phyloP scores from a whole-genome alignment of 2,329 filamentous ascomycete genomes.

The Aureobasidium musti region DNA sequence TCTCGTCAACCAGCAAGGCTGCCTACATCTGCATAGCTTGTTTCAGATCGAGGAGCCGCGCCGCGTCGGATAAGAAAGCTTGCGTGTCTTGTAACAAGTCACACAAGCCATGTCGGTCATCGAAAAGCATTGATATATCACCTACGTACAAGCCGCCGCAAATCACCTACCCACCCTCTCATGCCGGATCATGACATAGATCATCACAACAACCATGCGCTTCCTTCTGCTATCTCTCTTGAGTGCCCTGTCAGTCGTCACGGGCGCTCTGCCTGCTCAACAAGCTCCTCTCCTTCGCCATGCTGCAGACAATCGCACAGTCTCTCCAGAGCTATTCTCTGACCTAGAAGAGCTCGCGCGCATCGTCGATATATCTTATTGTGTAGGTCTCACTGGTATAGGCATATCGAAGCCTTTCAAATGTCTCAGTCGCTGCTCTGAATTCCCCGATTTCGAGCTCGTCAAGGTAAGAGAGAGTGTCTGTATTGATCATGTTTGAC shows the following conservation, averaged over 20 bases:
- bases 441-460: constrained; percentile 79
- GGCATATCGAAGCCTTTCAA: constrained; percentile 81
- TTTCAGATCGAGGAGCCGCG: not conserved
- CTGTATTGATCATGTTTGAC: not conserved
- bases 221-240: constrained; percentile 20
- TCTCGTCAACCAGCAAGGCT: not conserved
- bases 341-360: constrained; percentile 86
- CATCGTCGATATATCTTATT: constrained; percentile 92
- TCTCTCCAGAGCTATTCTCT: constrained; percentile 69
- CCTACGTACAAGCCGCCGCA: constrained; percentile 15
- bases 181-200: constrained; percentile 30
- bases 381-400: constrained; percentile 80
- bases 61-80: constrained; percentile 3
- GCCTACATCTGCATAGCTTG: not conserved
- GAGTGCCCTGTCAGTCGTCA: constrained; percentile 32
- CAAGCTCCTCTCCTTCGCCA: constrained; percentile 41
- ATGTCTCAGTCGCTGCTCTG: constrained; percentile 80
- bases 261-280: constrained; percentile 30
- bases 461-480: constrained; percentile 54
- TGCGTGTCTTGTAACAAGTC: not conserved
- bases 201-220: constrained; percentile 27
- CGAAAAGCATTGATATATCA: constrained; percentile 23
- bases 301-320: constrained; percentile 40
- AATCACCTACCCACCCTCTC: constrained; percentile 34
- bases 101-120: constrained; percentile 8